phyloP scores from a whole-genome alignment of 345 rosid species.

The Sonneratia alba region DNA sequence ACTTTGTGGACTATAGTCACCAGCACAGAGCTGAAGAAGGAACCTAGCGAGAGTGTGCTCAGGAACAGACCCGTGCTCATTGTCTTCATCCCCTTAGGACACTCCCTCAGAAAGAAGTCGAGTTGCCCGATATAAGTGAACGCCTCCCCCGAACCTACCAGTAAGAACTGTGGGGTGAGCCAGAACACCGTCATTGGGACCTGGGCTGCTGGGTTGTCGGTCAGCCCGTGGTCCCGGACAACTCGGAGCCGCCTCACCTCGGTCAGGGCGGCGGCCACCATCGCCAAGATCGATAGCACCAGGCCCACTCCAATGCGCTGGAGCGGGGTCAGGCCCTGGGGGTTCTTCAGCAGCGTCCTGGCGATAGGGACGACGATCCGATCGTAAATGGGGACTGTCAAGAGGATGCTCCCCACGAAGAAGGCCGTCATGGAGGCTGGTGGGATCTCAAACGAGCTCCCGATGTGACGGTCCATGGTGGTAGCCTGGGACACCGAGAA shows the following conservation, averaged over 20 bases:
- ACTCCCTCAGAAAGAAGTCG: conserved; percentile 86
- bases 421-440: conserved; percentile 66
- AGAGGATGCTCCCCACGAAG: conserved; percentile 75
- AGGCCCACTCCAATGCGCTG: conserved; percentile 79
- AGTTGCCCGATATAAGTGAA: conserved; percentile 79
- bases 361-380: conserved; percentile 44
- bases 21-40: conserved; percentile 67
- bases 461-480: conserved; percentile 86
- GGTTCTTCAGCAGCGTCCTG: conserved; percentile 41
- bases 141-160: conserved; percentile 90
- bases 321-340: conserved; percentile 71
- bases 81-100: conserved; percentile 99
- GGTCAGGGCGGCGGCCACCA: conserved; percentile 64
- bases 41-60: conserved; percentile 84
- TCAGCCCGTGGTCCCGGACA: conserved; percentile 34
- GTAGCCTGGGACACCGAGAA: conserved; percentile 88
- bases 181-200: conserved; percentile 78
- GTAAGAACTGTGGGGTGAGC: conserved; percentile 69
- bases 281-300: conserved; percentile 40
- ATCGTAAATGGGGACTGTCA: conserved; percentile 79
- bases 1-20: conserved; percentile 63
- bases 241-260: conserved; percentile 53
- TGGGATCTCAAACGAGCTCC: conserved; percentile 63
- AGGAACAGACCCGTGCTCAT: conserved; percentile 90
- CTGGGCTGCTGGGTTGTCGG: conserved; percentile 26